Conservation (phyloP, 192 early-diverging fungal genomes). For the Podila horticola region DNA sequence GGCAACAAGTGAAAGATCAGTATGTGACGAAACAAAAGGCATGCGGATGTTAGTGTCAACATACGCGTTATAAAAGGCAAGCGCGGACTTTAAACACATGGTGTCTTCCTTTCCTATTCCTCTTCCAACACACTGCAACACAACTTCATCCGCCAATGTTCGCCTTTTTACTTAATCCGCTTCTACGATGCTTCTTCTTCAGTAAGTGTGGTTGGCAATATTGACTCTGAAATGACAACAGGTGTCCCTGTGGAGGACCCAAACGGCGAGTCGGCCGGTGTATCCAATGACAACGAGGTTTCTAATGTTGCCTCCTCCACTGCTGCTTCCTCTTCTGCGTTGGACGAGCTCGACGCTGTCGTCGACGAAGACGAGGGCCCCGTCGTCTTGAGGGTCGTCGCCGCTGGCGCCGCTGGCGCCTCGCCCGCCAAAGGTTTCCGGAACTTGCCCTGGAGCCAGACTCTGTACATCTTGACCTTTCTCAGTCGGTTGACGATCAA, state of each 20-base stretch:
- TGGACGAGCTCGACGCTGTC: not conserved
- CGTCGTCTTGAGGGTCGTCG: conserved; percentile 14
- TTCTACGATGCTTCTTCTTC: no score
- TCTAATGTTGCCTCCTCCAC: not conserved
- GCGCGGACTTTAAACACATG: no score
- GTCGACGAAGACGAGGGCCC: not conserved
- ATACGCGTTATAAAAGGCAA: no score
- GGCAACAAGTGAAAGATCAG: no score
- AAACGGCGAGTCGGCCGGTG: conserved; percentile 15
- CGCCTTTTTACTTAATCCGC: no score
- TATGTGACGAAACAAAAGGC: no score
- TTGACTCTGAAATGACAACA: no score
- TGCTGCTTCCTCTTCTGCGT: not conserved
- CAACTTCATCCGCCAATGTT: no score
- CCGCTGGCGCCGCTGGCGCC: conserved; percentile 14
- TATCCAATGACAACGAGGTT: conserved; percentile 14
- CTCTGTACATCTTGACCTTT: conserved; percentile 97
- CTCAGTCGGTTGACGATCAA: conserved; percentile 91
- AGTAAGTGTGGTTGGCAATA: no score
- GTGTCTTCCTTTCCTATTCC: no score
- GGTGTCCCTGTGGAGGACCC: not conserved
- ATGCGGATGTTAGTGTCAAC: no score
- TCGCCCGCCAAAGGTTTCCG: conserved; percentile 63
- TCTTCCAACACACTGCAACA: no score
- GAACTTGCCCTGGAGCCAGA: conserved; percentile 98